Base-by-base conservation (phyloP, 1,284 basidiomycete species). In the Cryptococcus deneoformans region DNA sequence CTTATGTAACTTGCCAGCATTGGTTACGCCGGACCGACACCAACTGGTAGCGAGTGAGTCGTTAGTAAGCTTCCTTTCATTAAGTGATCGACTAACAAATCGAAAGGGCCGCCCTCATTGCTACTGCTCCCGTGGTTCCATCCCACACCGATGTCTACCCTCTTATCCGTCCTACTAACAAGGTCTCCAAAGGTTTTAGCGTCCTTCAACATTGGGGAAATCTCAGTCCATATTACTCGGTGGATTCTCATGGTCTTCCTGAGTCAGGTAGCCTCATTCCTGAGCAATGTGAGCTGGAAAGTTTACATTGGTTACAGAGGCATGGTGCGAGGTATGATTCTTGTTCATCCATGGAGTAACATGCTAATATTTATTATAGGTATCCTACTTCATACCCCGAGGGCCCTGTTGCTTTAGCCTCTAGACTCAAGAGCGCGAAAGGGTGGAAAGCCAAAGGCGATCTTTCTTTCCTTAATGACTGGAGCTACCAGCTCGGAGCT, bases 1-100 rank as follows among this genome's bases (percentile, higher is more conserved):
- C 40, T 47, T 20, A 47, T 29, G 14, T 34, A 14, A n/a, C 24
- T 45, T 20, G 3, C 10, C 35, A 76, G 86, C 60, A 84, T 93
- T 10, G 91, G 91, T 46, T 87, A 90, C 71, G 82, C 87, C 11
- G 91, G 91, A 8, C 84, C 82, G 9, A 93, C 90, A 1, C 88
- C 89, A 0, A 93, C 91, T 0, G 91, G 91, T 10, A 86, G 84
- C 10, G 91, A 93, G 76, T 76, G 59, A 71, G 76, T 69, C 14
- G 34, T 10, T n/a, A 29, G 52, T 3, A 48, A 36, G 11, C 35
- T n/a, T 37, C 8, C 11, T 44, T 16, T 52, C 34, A 24, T 47
- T 16, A 16, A 9, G 37, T 20, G 20, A 42, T 24, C 40, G 20
- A 14, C 58, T 65, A 45, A 62, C 58, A 8, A 9, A 24, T 9